Percentiles rank a stretch among this genome's conserved stretches.
Evolutionary conservation across 1,284 basidiomycete genomes (phyloP).

Genomic region (Tausonia pullulans): DNA sequence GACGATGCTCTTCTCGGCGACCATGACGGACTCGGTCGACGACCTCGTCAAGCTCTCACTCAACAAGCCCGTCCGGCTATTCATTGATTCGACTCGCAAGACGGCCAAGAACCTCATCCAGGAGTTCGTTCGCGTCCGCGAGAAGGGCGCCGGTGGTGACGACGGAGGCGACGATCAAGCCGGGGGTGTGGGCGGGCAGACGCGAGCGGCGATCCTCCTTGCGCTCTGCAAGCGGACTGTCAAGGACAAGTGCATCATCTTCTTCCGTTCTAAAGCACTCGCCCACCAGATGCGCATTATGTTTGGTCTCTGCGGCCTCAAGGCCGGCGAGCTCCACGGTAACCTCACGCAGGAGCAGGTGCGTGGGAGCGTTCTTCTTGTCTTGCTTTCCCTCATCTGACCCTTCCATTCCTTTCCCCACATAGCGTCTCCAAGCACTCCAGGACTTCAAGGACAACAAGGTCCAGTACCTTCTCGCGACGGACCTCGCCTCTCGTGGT

Average conservation of each 20-base stretch:
- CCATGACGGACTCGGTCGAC: conserved; percentile 94
- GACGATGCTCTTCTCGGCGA: conserved; percentile 97
- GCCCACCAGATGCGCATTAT: conserved; percentile 94
- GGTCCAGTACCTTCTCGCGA: conserved; percentile 85
- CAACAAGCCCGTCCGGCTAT: conserved; percentile 81
- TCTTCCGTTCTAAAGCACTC: conserved; percentile 89
- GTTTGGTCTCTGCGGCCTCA: conserved; percentile 77
- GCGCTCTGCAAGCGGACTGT: conserved; percentile 80
- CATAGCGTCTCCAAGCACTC: conserved; percentile 70
- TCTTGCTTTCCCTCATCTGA: neutral
- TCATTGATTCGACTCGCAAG: conserved; percentile 84
- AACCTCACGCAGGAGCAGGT: conserved; percentile 92
- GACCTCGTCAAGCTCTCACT: conserved; percentile 84
- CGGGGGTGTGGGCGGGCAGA: conserved; percentile 34
- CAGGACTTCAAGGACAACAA: conserved; percentile 74
- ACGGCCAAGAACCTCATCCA: conserved; percentile 85
- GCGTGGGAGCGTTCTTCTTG: conserved; percentile 20
- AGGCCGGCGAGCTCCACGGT: conserved; percentile 84
- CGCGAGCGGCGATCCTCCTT: conserved; percentile 66
- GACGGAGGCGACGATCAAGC: conserved; percentile 37
- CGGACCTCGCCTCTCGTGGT: conserved; percentile 88
- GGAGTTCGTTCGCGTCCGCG: conserved; percentile 84
- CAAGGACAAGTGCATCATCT: conserved; percentile 74
- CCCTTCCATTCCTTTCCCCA: conserved; percentile 13
- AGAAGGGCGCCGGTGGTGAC: conserved; percentile 36